Conservation (phyloP, 2,329 filamentous ascomycete genomes). For the Fusarium neocosmosporiellum region DNA sequence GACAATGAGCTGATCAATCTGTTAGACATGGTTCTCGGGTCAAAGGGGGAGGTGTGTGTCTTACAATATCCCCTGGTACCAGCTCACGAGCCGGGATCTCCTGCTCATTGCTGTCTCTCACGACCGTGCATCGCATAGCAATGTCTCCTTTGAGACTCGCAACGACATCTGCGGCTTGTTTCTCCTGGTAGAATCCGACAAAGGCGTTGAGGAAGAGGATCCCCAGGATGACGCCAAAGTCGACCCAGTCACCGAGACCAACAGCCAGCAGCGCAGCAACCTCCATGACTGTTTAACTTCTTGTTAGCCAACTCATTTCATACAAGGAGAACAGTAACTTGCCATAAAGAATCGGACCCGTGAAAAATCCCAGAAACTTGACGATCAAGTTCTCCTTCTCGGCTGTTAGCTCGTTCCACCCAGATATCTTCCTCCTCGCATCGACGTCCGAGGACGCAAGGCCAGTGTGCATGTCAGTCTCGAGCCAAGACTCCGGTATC, state of each 20-base stretch:
- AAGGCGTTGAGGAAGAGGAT: constrained; percentile 33
- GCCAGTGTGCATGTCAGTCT: constrained; percentile 17
- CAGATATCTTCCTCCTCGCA: constrained; percentile 7
- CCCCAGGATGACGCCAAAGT: constrained; percentile 28
- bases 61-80: constrained; percentile 23
- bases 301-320: not conserved
- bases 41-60: not conserved
- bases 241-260: constrained; percentile 25
- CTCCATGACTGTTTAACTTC: constrained; percentile 22
- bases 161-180: constrained; percentile 27
- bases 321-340: rapidly evolving
- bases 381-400: constrained; percentile 23
- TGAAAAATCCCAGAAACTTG: constrained; percentile 4
- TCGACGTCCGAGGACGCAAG: constrained; percentile 22
- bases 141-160: constrained; percentile 31
- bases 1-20: not conserved
- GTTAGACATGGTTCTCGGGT: rapidly evolving
- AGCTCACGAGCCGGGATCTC: constrained; percentile 24
- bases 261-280: constrained; percentile 26
- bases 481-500: constrained; percentile 21
- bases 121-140: constrained; percentile 27
- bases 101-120: constrained; percentile 13
- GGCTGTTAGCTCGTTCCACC: constrained; percentile 28
- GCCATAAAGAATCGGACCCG: constrained; percentile 25
- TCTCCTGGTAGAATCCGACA: constrained; percentile 30